phyloP scores from a whole-genome alignment of 345 rosid genomes.

The Eucalyptus cloeziana region DNA sequence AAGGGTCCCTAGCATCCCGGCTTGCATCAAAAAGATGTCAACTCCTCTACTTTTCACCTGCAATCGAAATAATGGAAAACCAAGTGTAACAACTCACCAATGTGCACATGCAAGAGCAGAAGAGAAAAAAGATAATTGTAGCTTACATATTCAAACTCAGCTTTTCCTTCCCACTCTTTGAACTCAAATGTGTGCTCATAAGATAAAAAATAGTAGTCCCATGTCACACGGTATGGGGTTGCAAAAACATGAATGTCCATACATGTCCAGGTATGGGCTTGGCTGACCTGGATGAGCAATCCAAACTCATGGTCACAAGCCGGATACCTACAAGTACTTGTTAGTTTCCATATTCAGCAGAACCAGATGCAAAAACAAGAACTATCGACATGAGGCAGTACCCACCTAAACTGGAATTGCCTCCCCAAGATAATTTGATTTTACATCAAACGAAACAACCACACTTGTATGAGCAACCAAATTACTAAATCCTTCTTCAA shows the following conservation, averaged over 20 bases:
- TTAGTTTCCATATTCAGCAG: not conserved
- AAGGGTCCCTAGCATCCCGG: no score
- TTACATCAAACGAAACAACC: not conserved
- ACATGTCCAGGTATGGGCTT: conserved; percentile 84
- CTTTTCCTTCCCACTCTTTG: conserved; percentile 77
- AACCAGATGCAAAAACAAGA: not conserved
- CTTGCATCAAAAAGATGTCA: no score
- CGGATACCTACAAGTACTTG: not conserved
- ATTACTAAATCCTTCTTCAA: not conserved
- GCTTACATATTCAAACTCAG: conserved; percentile 84
- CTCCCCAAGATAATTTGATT: not conserved
- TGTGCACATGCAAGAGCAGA: not conserved
- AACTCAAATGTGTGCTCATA: conserved; percentile 78
- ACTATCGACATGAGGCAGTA: not conserved
- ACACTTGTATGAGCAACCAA: not conserved
- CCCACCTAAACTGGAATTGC: not conserved
- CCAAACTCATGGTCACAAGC: not conserved
- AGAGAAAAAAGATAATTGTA: not conserved
- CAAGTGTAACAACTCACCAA: not conserved
- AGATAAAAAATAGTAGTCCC: conserved; percentile 81
- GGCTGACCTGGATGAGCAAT: not conserved
- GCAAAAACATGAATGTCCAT: conserved; percentile 92
- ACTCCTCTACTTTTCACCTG: no score
- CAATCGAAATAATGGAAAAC: no score
- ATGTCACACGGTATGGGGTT: conserved; percentile 83